Conservation (phyloP, 1,284 basidiomycete species). For the Phellopilus nigrolimitatus region DNA sequence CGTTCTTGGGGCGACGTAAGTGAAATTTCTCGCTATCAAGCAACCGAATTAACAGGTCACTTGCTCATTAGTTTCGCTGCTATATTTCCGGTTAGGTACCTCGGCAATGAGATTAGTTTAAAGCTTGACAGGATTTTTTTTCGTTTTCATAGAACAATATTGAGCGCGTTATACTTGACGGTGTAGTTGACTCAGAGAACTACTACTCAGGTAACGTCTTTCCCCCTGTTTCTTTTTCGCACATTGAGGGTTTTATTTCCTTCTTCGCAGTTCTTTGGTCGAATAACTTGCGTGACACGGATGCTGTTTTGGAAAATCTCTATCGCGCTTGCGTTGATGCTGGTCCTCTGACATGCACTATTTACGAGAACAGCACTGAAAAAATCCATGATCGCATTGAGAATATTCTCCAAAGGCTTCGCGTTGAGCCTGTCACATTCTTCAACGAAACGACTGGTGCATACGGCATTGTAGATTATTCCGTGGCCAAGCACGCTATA, state of each 20-base stretch:
- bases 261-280: constrained; percentile 17
- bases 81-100: constrained; percentile 25
- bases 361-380: constrained; percentile 20
- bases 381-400: constrained; percentile 21
- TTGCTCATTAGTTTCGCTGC: constrained; percentile 21
- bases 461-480: constrained; percentile 21
- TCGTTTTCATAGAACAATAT: constrained; percentile 20
- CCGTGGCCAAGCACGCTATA: not conserved
- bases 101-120: not conserved
- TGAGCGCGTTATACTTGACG: constrained; percentile 23
- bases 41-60: not conserved
- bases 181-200: constrained; percentile 16
- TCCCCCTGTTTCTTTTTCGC: not conserved
- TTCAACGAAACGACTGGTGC: not conserved
- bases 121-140: not conserved
- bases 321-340: constrained; percentile 23
- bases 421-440: not conserved
- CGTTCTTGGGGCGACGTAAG: constrained; percentile 24
- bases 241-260: not conserved
- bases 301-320: constrained; percentile 16
- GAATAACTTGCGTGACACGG: constrained; percentile 24
- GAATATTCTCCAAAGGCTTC: not conserved
- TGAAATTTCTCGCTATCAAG: not conserved
- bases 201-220: constrained; percentile 14
- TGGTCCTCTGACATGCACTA: constrained; percentile 20